Percentiles rank a stretch among this genome's conserved stretches.
Evolutionary conservation across 108 stramenopile species (phyloP).

Genomic region (Fistulifera solaris): DNA sequence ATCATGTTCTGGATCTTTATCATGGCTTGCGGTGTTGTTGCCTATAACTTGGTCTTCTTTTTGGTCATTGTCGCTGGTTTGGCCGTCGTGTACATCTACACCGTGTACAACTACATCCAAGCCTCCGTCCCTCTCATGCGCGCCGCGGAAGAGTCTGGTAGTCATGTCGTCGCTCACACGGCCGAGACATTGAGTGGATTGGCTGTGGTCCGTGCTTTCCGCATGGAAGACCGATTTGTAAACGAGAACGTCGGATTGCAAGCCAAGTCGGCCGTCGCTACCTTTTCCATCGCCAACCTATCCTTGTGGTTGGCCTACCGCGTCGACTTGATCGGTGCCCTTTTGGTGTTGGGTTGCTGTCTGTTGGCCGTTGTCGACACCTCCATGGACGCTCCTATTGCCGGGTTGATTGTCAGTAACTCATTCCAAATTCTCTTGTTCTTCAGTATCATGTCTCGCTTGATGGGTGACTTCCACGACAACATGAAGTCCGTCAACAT

Average conservation of each 20-base stretch:
- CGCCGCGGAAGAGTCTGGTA: too few relatives aligned
- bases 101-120: too few relatives aligned
- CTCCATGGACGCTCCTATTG: too few relatives aligned
- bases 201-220: slow-evolving; percentile 87
- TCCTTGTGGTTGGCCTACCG: slow-evolving; percentile 96
- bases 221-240: slow-evolving; percentile 52
- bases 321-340: slow-evolving; percentile 80
- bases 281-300: slow-evolving; percentile 67
- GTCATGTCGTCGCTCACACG: slow-evolving; percentile 87
- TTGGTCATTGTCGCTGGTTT: slow-evolving; percentile 52
- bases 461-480: too few relatives aligned
- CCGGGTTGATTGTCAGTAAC: too few relatives aligned
- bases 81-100: slow-evolving; percentile 52
- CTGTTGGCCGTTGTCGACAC: too few relatives aligned
- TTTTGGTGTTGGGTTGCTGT: too few relatives aligned
- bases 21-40: slow-evolving; percentile 51
- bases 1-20: slow-evolving; percentile 70
- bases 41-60: slow-evolving; percentile 14
- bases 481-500: too few relatives aligned
- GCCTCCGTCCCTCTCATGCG: too few relatives aligned
- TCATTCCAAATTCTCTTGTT: too few relatives aligned
- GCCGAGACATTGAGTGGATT: slow-evolving; percentile 89
- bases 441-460: too few relatives aligned
- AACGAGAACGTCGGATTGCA: slow-evolving; percentile 48
- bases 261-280: slow-evolving; percentile 72